phyloP scores from a whole-genome alignment of 163 green algal genomes.

The Scenedesmus sp. region DNA sequence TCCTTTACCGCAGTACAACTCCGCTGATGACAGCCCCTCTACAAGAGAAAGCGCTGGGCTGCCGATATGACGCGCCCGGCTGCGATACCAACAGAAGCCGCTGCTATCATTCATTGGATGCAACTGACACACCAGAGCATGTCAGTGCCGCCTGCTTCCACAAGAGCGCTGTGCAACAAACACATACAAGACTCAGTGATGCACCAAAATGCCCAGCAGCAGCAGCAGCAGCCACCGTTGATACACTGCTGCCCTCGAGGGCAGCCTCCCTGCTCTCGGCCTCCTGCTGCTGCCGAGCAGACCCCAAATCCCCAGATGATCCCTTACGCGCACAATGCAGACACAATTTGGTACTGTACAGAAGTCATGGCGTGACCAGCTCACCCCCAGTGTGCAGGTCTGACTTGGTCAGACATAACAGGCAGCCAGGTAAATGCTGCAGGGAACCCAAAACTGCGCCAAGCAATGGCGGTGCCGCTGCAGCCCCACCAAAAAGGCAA shows the following conservation, averaged over 20 bases:
- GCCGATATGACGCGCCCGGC: background rate
- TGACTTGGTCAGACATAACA: background rate
- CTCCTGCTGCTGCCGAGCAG: background rate
- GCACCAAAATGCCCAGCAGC: background rate
- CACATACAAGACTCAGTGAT: background rate
- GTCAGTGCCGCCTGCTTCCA: no score
- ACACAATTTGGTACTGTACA: background rate
- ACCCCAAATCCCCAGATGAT: background rate
- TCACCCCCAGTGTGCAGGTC: background rate
- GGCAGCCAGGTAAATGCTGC: background rate
- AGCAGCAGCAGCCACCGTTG: background rate
- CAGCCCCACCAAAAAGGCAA: background rate
- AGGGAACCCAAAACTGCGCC: background rate
- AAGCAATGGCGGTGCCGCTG: background rate
- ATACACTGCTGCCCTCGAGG: background rate
- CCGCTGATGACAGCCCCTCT: background rate
- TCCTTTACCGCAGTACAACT: background rate
- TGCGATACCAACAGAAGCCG: background rate
- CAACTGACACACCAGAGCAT: background rate
- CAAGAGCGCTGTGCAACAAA: constrained; percentile 1
- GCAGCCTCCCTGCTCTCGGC: background rate
- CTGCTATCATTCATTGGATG: background rate
- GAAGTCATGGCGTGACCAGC: background rate
- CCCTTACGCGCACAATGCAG: background rate
- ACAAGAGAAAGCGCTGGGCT: background rate